These are phyloP conservation scores for Retiboletus flavoniger DNA, from an alignment of 1,284 basidiomycete species.

Conservation along the genomic window DNA sequence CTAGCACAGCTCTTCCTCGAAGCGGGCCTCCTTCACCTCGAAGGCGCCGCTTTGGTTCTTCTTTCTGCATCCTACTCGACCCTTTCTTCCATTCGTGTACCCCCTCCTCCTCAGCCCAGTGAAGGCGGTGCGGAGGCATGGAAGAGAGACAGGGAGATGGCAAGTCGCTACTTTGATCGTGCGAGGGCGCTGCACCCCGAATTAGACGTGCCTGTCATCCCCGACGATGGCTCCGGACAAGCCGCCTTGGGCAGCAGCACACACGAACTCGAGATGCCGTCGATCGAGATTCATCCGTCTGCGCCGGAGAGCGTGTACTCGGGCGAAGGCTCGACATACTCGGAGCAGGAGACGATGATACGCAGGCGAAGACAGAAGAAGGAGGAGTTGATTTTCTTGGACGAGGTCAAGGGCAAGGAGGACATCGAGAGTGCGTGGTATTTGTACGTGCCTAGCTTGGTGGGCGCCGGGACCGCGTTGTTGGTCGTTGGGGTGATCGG, in stretches of 20 bases:
- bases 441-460: constrained; percentile 67
- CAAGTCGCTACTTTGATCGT: constrained; percentile 66
- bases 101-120: constrained; percentile 44
- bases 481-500: constrained; percentile 74
- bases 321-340: constrained; percentile 29
- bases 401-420: constrained; percentile 44
- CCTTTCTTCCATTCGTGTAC: constrained; percentile 68
- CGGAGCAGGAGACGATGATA: constrained; percentile 40
- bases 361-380: constrained; percentile 49
- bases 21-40: constrained; percentile 71
- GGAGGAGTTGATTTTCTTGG: constrained; percentile 50
- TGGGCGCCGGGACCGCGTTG: constrained; percentile 75
- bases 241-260: constrained; percentile 17
- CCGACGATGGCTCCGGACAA: constrained; percentile 44
- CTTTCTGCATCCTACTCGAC: constrained; percentile 69
- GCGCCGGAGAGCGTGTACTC: constrained; percentile 38
- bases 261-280: constrained; percentile 61
- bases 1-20: constrained; percentile 73
- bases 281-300: constrained; percentile 46
- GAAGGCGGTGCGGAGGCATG: constrained; percentile 63
- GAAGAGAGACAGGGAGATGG: constrained; percentile 67
- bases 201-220: constrained; percentile 66
- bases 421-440: constrained; percentile 74
- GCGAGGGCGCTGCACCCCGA: constrained; percentile 56
- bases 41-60: constrained; percentile 66